These are phyloP conservation scores for Paecilomyces dactylethromorphus DNA, from an alignment of 2,329 filamentous ascomycete species.

Conservation along the genomic window DNA sequence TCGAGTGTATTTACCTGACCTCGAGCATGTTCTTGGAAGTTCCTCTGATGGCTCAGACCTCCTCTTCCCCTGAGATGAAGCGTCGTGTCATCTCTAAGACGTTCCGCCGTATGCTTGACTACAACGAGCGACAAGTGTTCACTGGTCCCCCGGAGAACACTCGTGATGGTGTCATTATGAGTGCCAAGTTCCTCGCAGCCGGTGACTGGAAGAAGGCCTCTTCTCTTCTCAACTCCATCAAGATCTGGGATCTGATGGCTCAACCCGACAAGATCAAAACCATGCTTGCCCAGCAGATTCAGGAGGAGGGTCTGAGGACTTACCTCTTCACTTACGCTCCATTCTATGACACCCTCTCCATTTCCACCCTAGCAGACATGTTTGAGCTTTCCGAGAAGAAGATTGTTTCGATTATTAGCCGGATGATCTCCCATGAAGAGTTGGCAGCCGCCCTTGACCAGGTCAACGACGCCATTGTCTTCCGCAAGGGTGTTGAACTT, in stretches of 20 bases:
- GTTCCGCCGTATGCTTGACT: constrained; percentile 97
- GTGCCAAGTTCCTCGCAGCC: constrained; percentile 89
- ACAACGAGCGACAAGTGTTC: constrained; percentile 99
- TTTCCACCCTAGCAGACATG: constrained; percentile 81
- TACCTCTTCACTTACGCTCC: constrained; percentile 99
- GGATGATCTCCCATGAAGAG: constrained; percentile 99
- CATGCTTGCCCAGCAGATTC: constrained; percentile 97
- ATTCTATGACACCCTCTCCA: constrained; percentile 93
- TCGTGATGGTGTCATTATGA: constrained; percentile 98
- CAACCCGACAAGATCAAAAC: constrained; percentile 87
- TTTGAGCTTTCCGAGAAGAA: constrained; percentile 90
- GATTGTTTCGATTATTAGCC: constrained; percentile 90
- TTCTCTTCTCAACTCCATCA: constrained; percentile 91
- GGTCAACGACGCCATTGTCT: constrained; percentile 94
- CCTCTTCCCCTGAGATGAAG: constrained; percentile 92
- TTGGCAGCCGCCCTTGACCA: constrained; percentile 93
- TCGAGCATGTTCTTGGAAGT: constrained; percentile 99
- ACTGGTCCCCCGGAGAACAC: constrained; percentile 98
- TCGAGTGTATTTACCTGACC: constrained; percentile 97
- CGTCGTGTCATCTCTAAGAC: constrained; percentile 99
- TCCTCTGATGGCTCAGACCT: constrained; percentile 90
- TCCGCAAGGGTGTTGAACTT: constrained; percentile 98
- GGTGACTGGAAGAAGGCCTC: constrained; percentile 98
- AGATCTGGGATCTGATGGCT: constrained; percentile 98
- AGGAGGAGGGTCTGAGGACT: constrained; percentile 94